These are phyloP conservation scores for Rhexocercosporidium sp. DNA, from an alignment of 2,329 filamentous ascomycete genomes.

Conservation along the genomic window DNA sequence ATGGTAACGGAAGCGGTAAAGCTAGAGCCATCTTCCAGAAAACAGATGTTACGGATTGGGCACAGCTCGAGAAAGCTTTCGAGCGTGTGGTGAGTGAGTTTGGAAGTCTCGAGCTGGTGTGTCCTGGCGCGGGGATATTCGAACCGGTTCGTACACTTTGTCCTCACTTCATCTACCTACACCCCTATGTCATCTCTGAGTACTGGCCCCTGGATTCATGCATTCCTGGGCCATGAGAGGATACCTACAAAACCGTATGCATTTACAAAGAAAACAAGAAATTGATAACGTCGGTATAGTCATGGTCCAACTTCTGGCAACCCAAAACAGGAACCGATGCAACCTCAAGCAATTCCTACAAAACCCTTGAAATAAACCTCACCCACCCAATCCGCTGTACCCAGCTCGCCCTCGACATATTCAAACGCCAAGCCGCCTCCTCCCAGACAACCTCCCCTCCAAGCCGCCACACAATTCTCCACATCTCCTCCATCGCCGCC, in stretches of 20 bases:
- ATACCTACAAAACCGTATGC: too few relatives aligned
- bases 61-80: slow-evolving; percentile 45
- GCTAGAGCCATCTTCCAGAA: slow-evolving; percentile 47
- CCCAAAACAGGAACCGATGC: slow-evolving; percentile 45
- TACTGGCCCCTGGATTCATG: too few relatives aligned
- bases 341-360: slow-evolving; percentile 45
- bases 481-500: slow-evolving; percentile 53
- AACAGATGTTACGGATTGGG: slow-evolving; percentile 53
- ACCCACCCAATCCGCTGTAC: slow-evolving; percentile 56
- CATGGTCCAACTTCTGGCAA: slow-evolving; percentile 51
- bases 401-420: slow-evolving; percentile 54
- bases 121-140: slow-evolving; percentile 53
- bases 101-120: slow-evolving; percentile 44
- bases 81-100: slow-evolving; percentile 44
- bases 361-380: slow-evolving; percentile 53
- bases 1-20: not conserved
- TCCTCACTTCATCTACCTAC: too few relatives aligned
- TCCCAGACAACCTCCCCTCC: not conserved
- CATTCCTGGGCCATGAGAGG: too few relatives aligned
- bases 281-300: slow-evolving; percentile 9
- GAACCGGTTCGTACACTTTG: slow-evolving; percentile 48
- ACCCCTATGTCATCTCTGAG: too few relatives aligned
- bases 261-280: not conserved
- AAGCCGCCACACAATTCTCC: slow-evolving; percentile 39
- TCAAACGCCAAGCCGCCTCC: slow-evolving; percentile 40